These are phyloP conservation scores for Penicillium sp. DNA, from an alignment of 2,329 filamentous ascomycete species.

Conservation along the genomic window DNA sequence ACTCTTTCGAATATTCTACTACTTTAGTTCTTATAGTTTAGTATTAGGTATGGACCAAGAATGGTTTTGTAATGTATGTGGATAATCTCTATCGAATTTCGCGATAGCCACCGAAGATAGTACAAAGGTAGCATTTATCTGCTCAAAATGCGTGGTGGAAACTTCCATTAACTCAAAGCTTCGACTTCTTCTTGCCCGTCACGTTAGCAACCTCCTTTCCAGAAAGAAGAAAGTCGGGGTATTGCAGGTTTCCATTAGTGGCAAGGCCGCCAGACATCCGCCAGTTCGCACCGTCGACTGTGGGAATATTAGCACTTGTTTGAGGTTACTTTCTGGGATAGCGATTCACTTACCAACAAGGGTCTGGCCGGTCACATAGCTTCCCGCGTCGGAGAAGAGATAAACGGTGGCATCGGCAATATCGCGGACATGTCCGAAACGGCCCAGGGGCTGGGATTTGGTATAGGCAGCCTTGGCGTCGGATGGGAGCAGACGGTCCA, in stretches of 20 bases:
- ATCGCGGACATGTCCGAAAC: conserved; percentile 79
- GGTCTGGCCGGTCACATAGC: conserved; percentile 80
- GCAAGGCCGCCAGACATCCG: conserved; percentile 36
- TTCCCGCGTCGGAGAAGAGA: conserved; percentile 81
- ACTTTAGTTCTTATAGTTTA: too few relatives aligned
- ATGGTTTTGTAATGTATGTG: background rate
- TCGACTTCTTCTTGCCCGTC: conserved; percentile 59
- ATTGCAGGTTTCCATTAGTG: conserved; percentile 46
- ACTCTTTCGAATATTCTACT: too few relatives aligned
- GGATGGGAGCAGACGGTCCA: conserved; percentile 63
- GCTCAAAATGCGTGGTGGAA: background rate
- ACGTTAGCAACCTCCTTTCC: conserved; percentile 59
- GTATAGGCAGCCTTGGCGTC: conserved; percentile 52
- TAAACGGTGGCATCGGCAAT: conserved; percentile 92
- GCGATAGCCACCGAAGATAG: background rate
- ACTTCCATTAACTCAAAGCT: conserved; percentile 32
- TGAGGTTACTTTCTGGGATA: background rate
- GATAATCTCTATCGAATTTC: background rate
- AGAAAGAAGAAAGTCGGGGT: conserved; percentile 62
- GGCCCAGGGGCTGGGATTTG: conserved; percentile 67
- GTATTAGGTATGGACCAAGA: background rate
- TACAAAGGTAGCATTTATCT: background rate
- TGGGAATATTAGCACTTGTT: background rate
- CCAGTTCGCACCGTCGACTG: conserved; percentile 48
- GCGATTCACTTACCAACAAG: conserved; percentile 58